Evolutionary conservation across 164 flowering plant genomes (phyloP).

Genomic region (Piper longum): DNA sequence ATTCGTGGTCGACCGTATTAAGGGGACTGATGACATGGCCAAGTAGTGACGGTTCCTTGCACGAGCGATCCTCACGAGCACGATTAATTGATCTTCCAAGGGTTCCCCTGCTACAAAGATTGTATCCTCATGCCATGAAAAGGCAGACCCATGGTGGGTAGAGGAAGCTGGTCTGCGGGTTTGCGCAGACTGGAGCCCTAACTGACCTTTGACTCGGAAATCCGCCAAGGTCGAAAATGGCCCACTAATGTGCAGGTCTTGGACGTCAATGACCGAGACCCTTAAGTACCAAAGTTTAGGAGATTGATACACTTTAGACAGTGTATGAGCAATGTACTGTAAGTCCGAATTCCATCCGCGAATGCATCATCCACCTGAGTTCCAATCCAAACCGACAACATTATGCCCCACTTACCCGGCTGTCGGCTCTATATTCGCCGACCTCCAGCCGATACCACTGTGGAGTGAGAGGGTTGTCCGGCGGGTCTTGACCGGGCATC

Average conservation of each 20-base stretch:
- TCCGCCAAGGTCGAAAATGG: slow-evolving; percentile 43
- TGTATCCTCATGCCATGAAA: slow-evolving; percentile 78
- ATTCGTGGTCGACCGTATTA: slow-evolving; percentile 57
- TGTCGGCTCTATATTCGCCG: too few relatives aligned
- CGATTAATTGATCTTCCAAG: slow-evolving; percentile 52
- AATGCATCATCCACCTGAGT: slow-evolving; percentile 92
- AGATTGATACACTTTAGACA: slow-evolving; percentile 86
- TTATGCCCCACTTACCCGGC: slow-evolving; percentile 49
- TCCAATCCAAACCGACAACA: slow-evolving; percentile 85
- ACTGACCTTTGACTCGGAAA: slow-evolving; percentile 62
- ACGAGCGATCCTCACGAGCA: slow-evolving; percentile 59
- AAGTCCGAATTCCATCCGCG: slow-evolving; percentile 78
- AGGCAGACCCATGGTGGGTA: slow-evolving; percentile 34
- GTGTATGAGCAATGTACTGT: slow-evolving; percentile 51
- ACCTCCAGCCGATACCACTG: slow-evolving; percentile 79
- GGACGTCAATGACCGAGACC: slow-evolving; percentile 72
- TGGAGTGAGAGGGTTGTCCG: slow-evolving; percentile 85
- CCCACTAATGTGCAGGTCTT: slow-evolving; percentile 53
- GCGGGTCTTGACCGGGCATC: slow-evolving; percentile 77
- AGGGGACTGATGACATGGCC: slow-evolving; percentile 51
- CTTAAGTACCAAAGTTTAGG: slow-evolving; percentile 94
- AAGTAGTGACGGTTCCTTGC: slow-evolving; percentile 42
- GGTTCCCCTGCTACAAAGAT: slow-evolving; percentile 80
- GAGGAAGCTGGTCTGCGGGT: slow-evolving; percentile 35
- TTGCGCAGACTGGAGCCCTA: slow-evolving; percentile 66